Evolutionary conservation across 352 stramenopile species (phyloP).

Genomic region (Phytopythium boreale): DNA sequence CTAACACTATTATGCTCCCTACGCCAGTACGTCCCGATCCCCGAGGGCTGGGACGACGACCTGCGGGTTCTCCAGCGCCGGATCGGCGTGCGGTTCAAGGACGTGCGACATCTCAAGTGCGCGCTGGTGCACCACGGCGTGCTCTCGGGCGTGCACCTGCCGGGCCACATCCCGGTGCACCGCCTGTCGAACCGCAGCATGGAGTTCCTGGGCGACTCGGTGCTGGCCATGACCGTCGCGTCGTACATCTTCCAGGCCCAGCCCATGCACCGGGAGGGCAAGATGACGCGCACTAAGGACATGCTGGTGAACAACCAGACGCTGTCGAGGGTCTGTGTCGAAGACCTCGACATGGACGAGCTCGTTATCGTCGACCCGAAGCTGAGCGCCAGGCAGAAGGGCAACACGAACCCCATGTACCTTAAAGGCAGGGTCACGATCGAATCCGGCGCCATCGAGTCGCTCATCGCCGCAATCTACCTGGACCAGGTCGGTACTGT

Average conservation of each 20-base stretch:
- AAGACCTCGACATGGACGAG: constrained; percentile 37
- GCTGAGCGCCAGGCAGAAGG: constrained; percentile 16
- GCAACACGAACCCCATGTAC: constrained; percentile 14
- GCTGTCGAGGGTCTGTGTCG: constrained; percentile 46
- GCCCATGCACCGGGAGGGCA: constrained; percentile 44
- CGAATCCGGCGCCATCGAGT: constrained; percentile 49
- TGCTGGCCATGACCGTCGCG: constrained; percentile 41
- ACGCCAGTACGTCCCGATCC: constrained; percentile 21
- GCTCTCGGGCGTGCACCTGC: constrained; percentile 23
- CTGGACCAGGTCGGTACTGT: constrained; percentile 33
- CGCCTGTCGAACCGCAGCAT: constrained; percentile 59
- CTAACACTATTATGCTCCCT: not conserved
- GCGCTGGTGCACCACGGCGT: constrained; percentile 56
- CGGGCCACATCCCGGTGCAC: constrained; percentile 23
- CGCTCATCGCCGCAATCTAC: constrained; percentile 53
- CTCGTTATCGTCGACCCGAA: constrained; percentile 36
- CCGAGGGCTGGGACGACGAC: constrained; percentile 29
- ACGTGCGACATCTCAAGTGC: constrained; percentile 42
- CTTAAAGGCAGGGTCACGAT: constrained; percentile 44
- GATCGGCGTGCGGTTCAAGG: constrained; percentile 39
- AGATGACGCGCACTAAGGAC: constrained; percentile 45
- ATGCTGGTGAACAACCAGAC: constrained; percentile 58
- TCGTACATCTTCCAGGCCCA: constrained; percentile 60
- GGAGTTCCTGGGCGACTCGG: constrained; percentile 57
- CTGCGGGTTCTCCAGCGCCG: constrained; percentile 33